These are phyloP conservation scores for Phalaenopsis hybrid DNA, from an alignment of 116 monocot species.

Conservation along the genomic window DNA sequence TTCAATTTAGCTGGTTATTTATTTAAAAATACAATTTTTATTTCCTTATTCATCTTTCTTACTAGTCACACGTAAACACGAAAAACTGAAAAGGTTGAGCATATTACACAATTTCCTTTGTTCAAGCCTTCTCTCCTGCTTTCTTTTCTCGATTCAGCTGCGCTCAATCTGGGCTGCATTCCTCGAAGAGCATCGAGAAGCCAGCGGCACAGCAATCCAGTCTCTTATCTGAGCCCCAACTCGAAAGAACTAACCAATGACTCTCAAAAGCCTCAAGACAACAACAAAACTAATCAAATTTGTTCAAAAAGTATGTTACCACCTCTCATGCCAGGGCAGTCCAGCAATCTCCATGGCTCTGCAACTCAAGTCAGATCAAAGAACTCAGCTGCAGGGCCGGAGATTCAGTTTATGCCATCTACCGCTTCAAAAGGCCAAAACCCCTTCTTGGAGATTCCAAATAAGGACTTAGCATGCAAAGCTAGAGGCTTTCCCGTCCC, in stretches of 20 bases:
- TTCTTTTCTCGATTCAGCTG: constrained; percentile 37
- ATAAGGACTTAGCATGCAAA: not conserved
- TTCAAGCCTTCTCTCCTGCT: not conserved
- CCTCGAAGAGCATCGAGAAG: constrained; percentile 82
- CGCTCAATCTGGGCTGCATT: constrained; percentile 76
- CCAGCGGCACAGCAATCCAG: constrained; percentile 69
- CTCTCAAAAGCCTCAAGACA: constrained; percentile 8
- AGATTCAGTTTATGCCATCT: not conserved
- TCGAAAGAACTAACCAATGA: constrained; percentile 12
- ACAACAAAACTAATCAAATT: constrained; percentile 7
- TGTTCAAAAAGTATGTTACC: constrained; percentile 6
- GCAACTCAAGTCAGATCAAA: constrained; percentile 9
- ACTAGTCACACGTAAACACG: not conserved
- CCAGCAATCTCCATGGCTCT: constrained; percentile 1
- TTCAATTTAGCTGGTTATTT: not conserved
- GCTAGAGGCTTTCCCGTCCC: not conserved
- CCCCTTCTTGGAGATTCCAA: not conserved
- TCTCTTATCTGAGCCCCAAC: constrained; percentile 52
- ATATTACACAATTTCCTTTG: not conserved
- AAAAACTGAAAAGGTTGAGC: not conserved
- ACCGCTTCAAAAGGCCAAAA: constrained; percentile 5
- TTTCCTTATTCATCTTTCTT: not conserved
- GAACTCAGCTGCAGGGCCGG: constrained; percentile 5
- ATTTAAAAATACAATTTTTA: not conserved
- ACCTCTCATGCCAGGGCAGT: constrained; percentile 2